Evolutionary conservation across 1,139 yeast genomes (phyloP).

Genomic region (Geotrichum aggregatum): DNA sequence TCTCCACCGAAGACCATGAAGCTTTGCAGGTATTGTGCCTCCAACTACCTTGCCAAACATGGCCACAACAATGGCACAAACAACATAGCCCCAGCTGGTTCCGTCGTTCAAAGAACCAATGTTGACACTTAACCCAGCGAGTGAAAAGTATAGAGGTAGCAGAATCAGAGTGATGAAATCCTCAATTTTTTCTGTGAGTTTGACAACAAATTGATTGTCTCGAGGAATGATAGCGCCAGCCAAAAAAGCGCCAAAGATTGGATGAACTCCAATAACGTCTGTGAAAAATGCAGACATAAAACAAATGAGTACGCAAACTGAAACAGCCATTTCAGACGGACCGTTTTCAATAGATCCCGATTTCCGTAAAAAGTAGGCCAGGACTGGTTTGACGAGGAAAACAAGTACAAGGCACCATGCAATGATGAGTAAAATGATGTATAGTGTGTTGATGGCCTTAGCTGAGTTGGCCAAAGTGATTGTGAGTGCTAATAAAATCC

Average conservation of each 20-base stretch:
- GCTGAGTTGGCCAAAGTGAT: slow-evolving; percentile 71
- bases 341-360: slow-evolving; percentile 53
- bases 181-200: slow-evolving; percentile 67
- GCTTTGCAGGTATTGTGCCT: slow-evolving; percentile 59
- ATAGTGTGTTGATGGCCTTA: slow-evolving; percentile 63
- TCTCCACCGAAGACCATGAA: slow-evolving; percentile 61
- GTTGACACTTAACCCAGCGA: slow-evolving; percentile 69
- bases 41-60: slow-evolving; percentile 63
- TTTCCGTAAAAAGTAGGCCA: slow-evolving; percentile 46
- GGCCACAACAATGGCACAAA: slow-evolving; percentile 63
- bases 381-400: slow-evolving; percentile 52
- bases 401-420: slow-evolving; percentile 64
- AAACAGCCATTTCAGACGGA: slow-evolving; percentile 61
- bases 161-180: slow-evolving; percentile 66
- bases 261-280: slow-evolving; percentile 75
- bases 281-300: slow-evolving; percentile 71
- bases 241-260: slow-evolving; percentile 78
- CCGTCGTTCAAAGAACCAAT: slow-evolving; percentile 60
- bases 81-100: slow-evolving; percentile 69
- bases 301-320: slow-evolving; percentile 52
- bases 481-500: slow-evolving; percentile 71
- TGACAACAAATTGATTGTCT: slow-evolving; percentile 66
- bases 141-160: slow-evolving; percentile 72
- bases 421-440: slow-evolving; percentile 57
- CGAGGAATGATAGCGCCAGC: slow-evolving; percentile 75